Base-by-base conservation (phyloP, 345 rosid genomes). In the Eucalyptus lansdowneana region DNA sequence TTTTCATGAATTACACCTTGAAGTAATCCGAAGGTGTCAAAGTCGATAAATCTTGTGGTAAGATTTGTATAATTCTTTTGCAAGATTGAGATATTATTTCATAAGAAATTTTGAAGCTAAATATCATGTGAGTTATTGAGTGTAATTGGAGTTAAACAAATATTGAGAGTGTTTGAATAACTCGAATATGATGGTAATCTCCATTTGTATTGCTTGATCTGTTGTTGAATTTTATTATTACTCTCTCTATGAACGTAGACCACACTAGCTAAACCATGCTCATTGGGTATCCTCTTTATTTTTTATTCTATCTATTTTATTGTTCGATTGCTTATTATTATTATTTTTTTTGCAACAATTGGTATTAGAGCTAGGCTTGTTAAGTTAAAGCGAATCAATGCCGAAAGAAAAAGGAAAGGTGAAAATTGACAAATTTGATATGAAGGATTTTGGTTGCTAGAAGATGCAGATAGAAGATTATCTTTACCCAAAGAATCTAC, bases 271-370 rank as follows among this genome's bases (percentile, higher is more conserved):
- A 16, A 31, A 67, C 19, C 11, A 34, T 7, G 4, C 40, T 3
- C 40, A 69, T 69, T 16, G 2, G 42, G 44, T 69, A 37, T 9
- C 81, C 5, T 15, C 3, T 69, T 69, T 69, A 69, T 69, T 34
- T 34, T 69, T 69, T 34, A 69, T 16, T 34, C 4, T 34, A 5
- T 17, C 5, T 34, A 34, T 34, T 34, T 69, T 9, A 69, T 34
- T 17, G 4, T 34, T 3, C 25, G 0, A 34, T 69, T 0, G 4
- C 13, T 69, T 69, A 0, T 69, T 69, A 0, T 69, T 69, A n/a
- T n/a, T n/a, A n/a, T n/a, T n/a, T 69, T 50, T 13, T 34, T 1
- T 34, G 10, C 44, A 69, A 69, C 44, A 9, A 34, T 34, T 69
- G 7, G 42, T 69, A 69, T 69, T 5, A 69, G 42, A 69, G 25